Conservation (phyloP, 192 early-diverging fungal genomes). For the Geranomyces michiganensis region DNA sequence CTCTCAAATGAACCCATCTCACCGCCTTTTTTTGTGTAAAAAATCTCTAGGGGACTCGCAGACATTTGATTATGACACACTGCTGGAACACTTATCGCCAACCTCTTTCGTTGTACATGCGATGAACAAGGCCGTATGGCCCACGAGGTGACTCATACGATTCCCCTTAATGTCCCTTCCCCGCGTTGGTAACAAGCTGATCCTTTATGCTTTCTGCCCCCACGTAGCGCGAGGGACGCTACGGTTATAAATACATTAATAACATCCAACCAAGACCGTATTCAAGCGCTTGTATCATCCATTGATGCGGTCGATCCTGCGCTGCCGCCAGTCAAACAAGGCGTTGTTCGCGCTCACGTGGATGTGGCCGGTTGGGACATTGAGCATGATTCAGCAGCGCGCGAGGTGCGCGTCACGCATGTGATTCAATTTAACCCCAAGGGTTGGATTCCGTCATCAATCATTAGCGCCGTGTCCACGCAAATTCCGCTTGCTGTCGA, state of each 20-base stretch:
- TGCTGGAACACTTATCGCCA: slow-evolving; percentile 29
- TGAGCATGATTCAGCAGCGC: not conserved
- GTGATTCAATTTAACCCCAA: slow-evolving; percentile 29
- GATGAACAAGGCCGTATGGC: slow-evolving; percentile 33
- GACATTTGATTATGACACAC: slow-evolving; percentile 16
- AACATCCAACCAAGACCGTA: not conserved
- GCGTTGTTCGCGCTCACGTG: slow-evolving; percentile 28
- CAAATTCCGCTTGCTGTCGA: slow-evolving; percentile 30
- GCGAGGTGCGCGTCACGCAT: slow-evolving; percentile 20
- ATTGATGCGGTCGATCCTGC: slow-evolving; percentile 14
- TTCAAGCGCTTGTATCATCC: slow-evolving; percentile 13
- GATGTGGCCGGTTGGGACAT: slow-evolving; percentile 34
- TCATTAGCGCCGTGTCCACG: slow-evolving; percentile 30
- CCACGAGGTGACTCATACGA: slow-evolving; percentile 30
- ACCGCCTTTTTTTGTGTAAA: no score
- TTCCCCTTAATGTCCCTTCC: no score
- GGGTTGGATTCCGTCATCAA: slow-evolving; percentile 26
- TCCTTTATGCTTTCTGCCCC: not conserved
- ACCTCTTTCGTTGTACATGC: slow-evolving; percentile 14
- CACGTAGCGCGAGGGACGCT: slow-evolving; percentile 23
- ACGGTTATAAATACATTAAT: slow-evolving; percentile 13
- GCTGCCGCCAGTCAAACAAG: slow-evolving; percentile 20
- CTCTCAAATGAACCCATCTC: no score
- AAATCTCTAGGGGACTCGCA: slow-evolving; percentile 25
- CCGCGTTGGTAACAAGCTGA: not conserved